A percentile compares a stretch with the other conserved stretches of the same genome.
These are phyloP conservation scores for Verruconis gallopava DNA, from an alignment of 2,329 filamentous ascomycete genomes.

Conservation along the genomic window DNA sequence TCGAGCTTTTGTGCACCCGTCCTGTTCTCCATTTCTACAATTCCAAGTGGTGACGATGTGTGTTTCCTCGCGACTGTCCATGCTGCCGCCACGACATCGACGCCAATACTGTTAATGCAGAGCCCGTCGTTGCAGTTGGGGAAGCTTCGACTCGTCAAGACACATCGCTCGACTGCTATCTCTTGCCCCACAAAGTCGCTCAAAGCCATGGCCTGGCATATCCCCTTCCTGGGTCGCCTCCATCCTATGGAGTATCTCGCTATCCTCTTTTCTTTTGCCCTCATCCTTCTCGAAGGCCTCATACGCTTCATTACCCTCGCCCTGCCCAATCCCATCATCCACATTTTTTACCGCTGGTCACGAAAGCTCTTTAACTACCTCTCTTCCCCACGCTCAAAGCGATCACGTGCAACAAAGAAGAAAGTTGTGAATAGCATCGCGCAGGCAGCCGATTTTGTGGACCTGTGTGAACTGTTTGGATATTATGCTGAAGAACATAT, in stretches of 20 bases:
- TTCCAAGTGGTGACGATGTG: no score
- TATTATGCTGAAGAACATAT: slow-evolving; percentile 95
- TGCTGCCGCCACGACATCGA: no score
- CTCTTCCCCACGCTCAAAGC: slow-evolving; percentile 55
- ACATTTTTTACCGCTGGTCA: slow-evolving; percentile 70
- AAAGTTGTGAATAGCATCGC: slow-evolving; percentile 64
- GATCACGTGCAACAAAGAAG: slow-evolving; percentile 56
- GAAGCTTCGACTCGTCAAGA: no score
- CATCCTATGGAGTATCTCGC: slow-evolving; percentile 67
- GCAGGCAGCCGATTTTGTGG: slow-evolving; percentile 80
- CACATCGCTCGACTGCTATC: no score
- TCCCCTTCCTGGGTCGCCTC: slow-evolving; percentile 51
- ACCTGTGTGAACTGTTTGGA: slow-evolving; percentile 82
- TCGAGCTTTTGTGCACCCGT: no score
- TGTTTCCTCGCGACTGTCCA: no score
- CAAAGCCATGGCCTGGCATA: slow-evolving; percentile 14
- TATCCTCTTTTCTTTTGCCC: slow-evolving; percentile 66
- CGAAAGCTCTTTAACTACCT: slow-evolving; percentile 71
- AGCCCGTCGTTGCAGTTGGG: no score
- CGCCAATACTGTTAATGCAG: no score
- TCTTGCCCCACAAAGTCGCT: no score
- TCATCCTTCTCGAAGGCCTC: slow-evolving; percentile 70
- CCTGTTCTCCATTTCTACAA: no score
- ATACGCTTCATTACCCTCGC: slow-evolving; percentile 79
- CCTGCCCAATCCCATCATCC: slow-evolving; percentile 69